Evolutionary conservation across 2,329 filamentous ascomycete species (phyloP), one percentile per base, ranked within the genome.

Genomic region (Claviceps paspali): DNA sequence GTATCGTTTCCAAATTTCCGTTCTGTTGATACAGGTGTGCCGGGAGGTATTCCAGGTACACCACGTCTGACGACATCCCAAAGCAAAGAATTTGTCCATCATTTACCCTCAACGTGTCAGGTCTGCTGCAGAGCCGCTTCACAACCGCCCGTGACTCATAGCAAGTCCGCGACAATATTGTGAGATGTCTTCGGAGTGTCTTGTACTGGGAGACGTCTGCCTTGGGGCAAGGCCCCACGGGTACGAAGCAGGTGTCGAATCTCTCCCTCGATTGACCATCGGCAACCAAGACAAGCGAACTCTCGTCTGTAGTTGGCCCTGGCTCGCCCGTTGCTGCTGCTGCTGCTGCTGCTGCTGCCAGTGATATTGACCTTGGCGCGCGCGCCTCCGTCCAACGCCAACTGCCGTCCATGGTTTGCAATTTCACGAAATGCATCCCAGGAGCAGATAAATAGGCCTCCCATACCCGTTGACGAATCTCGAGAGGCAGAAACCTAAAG

Each of bases 401-500:
- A 26, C 40, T 38, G 5, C 43, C 36, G 14, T 46, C 48, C 6
- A 39, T 35, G 6, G 44, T 43, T 10, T 51, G 39, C 6, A 57
- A 43, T 36, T 49, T 52, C 38, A 60, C 44, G 29, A 58, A 60
- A 29, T 58, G 52, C 45, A 60, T 52, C 19, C 57, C 57, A 1
- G 56, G 54, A 8, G 51, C 46, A 2, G 47, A 41, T 8, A 60
- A 40, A 17, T 51, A 49, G 15, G 36, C 32, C 28, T 49, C 49
- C 57, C 57, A 60, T 37, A 60, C 56, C 27, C 52, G 48, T 21
- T 52, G 46, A 22, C 57, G 56, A 7, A 60, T 47, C 38, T 60
- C 57, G 3, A 50, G 40, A 1, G 57, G 57, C n/a, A 60, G 42
- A n/a, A 42, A 47, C 11, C 44, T 23, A 38, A 60, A 60, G 3